Base-by-base conservation (phyloP, 371 early-diverging fungal genomes). In the Dichotomocladium elegans region DNA sequence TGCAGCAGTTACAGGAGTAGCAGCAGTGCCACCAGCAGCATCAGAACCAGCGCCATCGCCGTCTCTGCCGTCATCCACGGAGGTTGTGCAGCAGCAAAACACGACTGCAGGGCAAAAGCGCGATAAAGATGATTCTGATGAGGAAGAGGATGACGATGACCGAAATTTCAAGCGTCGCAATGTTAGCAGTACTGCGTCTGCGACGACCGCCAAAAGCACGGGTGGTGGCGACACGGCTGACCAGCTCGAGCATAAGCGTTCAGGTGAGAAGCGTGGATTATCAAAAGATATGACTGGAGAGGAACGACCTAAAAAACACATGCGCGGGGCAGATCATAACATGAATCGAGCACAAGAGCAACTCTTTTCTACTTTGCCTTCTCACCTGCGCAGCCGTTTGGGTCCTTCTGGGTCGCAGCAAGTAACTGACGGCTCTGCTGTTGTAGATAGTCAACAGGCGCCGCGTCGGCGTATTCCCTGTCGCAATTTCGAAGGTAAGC, bases 141-240 rank as follows among this genome's bases (percentile, higher is more conserved):
- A 85, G 45, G 75, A 71, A 6, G 77, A 72, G 34, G 71, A 70
- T 17, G 86, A 86, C 41, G 83, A 77, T 29, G 86, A 88, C 52
- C 73, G 84, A 29, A 87, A 86, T 55, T 85, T 80, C 53, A 89
- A 87, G 56, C 86, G 86, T 62, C 65, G 73, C 68, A 78, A 58
- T 76, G 82, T 22, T 28, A 31, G 44, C 29, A 49, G 34, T 24
- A 19, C 46, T 22, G 8, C 48, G 2, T 6, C 49, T 15, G 15
- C 49, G 5, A 29, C 46, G 3, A 29, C 46, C 25, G 10, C 46
- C 14, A 34, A 41, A 26, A 8, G 27, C 3, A 22, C 26, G 46
- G 41, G 35, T 0, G 37, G 29, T 27, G 9, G 2, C 28, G 17
- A 27, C 7, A 51, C 19, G 30, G 15, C 7, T 5, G 14, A 27